Conservation (phyloP, 495 filamentous ascomycete genomes). For the Cetradonia linearis region DNA sequence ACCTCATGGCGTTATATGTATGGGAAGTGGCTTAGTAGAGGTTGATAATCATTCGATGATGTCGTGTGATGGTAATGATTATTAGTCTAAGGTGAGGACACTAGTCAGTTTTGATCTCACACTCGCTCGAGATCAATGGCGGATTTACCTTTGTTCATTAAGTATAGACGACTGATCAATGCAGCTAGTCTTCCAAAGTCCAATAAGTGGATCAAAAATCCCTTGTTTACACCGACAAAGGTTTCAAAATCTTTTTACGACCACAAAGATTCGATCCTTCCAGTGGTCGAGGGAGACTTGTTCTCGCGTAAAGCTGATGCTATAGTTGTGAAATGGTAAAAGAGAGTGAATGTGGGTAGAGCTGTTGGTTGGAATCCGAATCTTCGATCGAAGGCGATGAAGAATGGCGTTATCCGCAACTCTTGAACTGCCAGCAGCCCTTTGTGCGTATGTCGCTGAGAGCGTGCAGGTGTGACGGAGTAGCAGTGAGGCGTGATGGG, state of each 20-base stretch:
- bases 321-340: neutral
- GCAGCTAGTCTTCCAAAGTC: neutral
- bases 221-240: slow-evolving; percentile 10
- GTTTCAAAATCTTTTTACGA: neutral
- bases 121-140: neutral
- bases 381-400: neutral
- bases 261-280: neutral
- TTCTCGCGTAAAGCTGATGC: neutral
- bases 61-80: neutral
- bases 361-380: neutral
- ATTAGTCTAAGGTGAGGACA: slow-evolving; percentile 3
- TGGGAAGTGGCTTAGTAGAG: slow-evolving; percentile 2
- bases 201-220: slow-evolving; percentile 5
- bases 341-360: neutral
- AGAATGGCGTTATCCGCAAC: neutral
- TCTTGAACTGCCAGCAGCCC: slow-evolving; percentile 16
- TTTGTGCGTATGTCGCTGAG: neutral
- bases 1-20: slow-evolving; percentile 15
- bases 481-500: neutral
- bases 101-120: neutral
- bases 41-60: slow-evolving; percentile 3
- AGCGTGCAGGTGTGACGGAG: neutral
- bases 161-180: slow-evolving; percentile 1
- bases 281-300: neutral
- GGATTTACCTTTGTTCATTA: slow-evolving; percentile 4